Evolutionary conservation across 169 alveolate genomes (phyloP).

Genomic region (Eimeria necatrix): DNA sequence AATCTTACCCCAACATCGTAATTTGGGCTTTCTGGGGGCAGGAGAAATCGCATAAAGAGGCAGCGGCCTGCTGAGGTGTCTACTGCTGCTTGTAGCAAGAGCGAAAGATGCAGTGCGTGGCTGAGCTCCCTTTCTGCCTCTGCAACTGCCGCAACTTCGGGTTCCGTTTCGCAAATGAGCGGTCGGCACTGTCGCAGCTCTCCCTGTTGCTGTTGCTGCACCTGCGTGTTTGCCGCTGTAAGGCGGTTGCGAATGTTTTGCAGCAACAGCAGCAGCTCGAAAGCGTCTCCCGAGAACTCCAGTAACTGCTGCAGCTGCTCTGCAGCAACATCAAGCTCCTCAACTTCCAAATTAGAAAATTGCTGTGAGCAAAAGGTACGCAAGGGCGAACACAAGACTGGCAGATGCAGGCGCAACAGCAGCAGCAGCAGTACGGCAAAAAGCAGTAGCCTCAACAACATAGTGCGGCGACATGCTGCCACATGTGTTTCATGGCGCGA

Average conservation of each 20-base stretch:
- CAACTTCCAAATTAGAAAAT: constrained; percentile 23
- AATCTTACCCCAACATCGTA: constrained; percentile 32
- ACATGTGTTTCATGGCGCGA: too few relatives aligned
- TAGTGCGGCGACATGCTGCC: neutral
- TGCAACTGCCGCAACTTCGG: neutral
- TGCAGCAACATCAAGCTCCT: constrained; percentile 29
- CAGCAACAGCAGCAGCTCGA: constrained; percentile 59
- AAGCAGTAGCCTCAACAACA: neutral
- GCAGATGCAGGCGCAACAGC: neutral
- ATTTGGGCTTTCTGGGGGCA: constrained; percentile 38
- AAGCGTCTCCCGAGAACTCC: constrained; percentile 33
- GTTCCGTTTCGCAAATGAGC: neutral
- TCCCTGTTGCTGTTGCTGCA: constrained; percentile 27
- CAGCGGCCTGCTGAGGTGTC: constrained; percentile 54
- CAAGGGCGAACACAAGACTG: neutral
- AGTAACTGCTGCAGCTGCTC: constrained; percentile 62
- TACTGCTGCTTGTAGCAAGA: constrained; percentile 41
- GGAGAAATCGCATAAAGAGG: constrained; percentile 40
- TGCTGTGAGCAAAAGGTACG: neutral
- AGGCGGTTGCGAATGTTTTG: constrained; percentile 29
- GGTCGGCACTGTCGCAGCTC: constrained; percentile 1
- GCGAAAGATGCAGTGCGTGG: constrained; percentile 52
- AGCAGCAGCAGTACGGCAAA: neutral
- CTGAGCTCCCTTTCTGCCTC: constrained; percentile 39
- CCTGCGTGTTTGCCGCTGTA: constrained; percentile 1